Evolutionary conservation across 208 protist species (phyloP), one percentile per base, ranked within the genome.

Genomic region (Acanthamoeba lenticulata): DNA sequence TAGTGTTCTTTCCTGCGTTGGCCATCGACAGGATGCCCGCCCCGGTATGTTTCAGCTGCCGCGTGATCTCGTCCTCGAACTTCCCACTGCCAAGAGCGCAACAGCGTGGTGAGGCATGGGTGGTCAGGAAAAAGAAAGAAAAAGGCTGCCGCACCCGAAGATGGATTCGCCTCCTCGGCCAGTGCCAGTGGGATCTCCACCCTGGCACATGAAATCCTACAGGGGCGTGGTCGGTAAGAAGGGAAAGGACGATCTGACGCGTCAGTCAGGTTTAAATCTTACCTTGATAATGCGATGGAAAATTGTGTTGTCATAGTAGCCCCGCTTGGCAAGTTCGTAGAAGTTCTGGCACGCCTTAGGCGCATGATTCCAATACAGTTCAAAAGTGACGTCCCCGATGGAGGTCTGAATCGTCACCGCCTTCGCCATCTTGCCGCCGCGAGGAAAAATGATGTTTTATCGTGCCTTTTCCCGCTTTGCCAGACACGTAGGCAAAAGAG

Each of bases 141-240:
- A 13, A 72, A 83, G 27, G 5, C 74, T 29, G 32, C 17, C 36
- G 47, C 34, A 77, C 47, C 38, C 86, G 42, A 97, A 99, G 96
- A 99, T 99, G 47, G 98, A 99, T 89, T 99, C 97, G 21, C 99
- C 98, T 83, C 99, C 99, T 9, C 97, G 99, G 44, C 99, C 99
- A 95, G 99, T 99, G 90, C 97, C 96, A 2, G 98, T 99, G 95
- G 99, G 99, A 96, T 99, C 99, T 90, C 99, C 99, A 60, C 99
- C 99, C 95, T 99, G 99, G 90, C 45, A 69, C 98, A 98, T 98
- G 62, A 98, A 98, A 24, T 94, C 29, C 9, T 90, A 57, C 1
- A 57, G 27, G 17, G 13, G 15, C 13, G 15, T 17, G 27, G 91
- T 99, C 99, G 44, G 99, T 96, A n/a, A 67, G 21, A 29, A 34